These are phyloP conservation scores for Vitis amurensis DNA, from an alignment of 164 flowering plant species.

Conservation along the genomic window DNA sequence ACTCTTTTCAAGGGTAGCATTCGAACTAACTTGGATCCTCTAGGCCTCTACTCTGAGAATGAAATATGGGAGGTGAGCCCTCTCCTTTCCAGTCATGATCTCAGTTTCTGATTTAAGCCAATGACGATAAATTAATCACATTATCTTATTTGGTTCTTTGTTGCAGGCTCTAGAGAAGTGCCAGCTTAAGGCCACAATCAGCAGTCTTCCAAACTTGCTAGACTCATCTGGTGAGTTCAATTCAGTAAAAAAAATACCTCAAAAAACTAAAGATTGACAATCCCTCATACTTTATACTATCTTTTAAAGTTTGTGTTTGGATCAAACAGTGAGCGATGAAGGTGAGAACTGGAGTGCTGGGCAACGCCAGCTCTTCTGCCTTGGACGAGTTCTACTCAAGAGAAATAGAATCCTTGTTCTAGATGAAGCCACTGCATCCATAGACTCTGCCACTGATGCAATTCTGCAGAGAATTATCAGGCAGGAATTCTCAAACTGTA, in stretches of 20 bases:
- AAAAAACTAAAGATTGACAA: too few relatives aligned
- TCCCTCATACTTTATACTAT: too few relatives aligned
- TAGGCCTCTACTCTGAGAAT: constrained; percentile 67
- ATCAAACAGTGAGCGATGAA: constrained; percentile 68
- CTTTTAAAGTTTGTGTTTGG: too few relatives aligned
- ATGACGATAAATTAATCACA: neutral
- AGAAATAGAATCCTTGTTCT: constrained; percentile 72
- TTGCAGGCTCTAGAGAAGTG: constrained; percentile 79
- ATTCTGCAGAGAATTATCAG: constrained; percentile 60
- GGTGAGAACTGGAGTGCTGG: constrained; percentile 92
- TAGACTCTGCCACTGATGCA: constrained; percentile 82
- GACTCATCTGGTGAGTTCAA: constrained; percentile 60
- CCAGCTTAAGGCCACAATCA: constrained; percentile 59
- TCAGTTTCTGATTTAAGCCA: neutral
- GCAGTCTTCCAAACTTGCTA: constrained; percentile 61
- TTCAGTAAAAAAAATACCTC: neutral
- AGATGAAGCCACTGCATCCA: constrained; percentile 93
- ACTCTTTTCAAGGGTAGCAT: constrained; percentile 80
- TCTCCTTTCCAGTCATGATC: too few relatives aligned
- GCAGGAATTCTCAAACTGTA: constrained; percentile 54
- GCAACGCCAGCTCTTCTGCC: constrained; percentile 80
- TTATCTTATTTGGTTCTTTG: neutral
- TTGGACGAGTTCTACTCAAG: constrained; percentile 73
- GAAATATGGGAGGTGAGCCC: constrained; percentile 77
- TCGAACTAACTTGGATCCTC: constrained; percentile 77